These are phyloP conservation scores for Juglanconis sp. DNA, from an alignment of 2,329 filamentous ascomycete species.

Conservation along the genomic window DNA sequence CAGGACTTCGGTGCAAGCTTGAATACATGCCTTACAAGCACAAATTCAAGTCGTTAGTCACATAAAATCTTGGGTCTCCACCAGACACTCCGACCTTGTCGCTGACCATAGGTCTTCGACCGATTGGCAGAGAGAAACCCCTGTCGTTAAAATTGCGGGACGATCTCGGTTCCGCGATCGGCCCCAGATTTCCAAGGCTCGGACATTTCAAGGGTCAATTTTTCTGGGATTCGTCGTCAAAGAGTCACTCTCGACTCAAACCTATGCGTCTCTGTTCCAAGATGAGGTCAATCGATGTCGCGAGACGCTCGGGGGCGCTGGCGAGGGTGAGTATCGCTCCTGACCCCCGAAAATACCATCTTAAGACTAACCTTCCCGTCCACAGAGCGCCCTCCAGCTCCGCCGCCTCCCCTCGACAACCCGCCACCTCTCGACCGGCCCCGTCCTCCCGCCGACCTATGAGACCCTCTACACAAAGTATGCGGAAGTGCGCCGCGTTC, in stretches of 20 bases:
- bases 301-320: conserved; percentile 45
- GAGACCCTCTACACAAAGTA: conserved; percentile 76
- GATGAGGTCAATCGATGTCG: conserved; percentile 52
- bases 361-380: conserved; percentile 1
- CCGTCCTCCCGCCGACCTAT: conserved; percentile 66
- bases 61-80: not conserved
- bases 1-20: no score
- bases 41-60: no score
- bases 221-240: conserved; percentile 4
- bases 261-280: conserved; percentile 11
- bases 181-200: conserved; percentile 1
- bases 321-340: conserved; percentile 37
- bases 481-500: conserved; percentile 68
- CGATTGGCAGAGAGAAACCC: conserved; percentile 12
- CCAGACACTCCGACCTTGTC: not conserved
- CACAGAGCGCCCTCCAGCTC: conserved; percentile 35
- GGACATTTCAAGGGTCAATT: not conserved
- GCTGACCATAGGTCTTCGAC: not conserved
- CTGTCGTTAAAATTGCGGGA: not conserved
- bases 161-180: conserved; percentile 16
- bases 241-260: conserved; percentile 10
- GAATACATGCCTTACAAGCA: no score
- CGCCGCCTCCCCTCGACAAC: conserved; percentile 27
- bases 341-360: not conserved
- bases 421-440: conserved; percentile 35